phyloP scores from a whole-genome alignment of 176 grass and related monocot species.

The Aegilops longissima region DNA sequence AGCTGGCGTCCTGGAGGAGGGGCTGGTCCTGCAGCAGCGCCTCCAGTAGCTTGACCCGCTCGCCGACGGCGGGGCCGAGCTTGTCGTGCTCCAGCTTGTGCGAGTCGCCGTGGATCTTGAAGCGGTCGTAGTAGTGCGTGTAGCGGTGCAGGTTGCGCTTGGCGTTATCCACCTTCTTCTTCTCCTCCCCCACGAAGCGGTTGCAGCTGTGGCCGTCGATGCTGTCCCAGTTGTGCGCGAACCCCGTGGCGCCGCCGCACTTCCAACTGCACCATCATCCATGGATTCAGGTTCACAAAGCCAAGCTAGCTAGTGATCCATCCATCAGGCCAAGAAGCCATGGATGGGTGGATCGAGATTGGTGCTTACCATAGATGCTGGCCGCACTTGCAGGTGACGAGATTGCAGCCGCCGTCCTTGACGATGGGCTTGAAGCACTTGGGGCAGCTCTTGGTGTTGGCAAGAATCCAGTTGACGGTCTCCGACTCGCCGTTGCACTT shows the following conservation, averaged over 20 bases:
- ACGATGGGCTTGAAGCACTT: conserved; percentile 54
- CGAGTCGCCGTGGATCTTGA: conserved; percentile 27
- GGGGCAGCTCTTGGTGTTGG: conserved; percentile 63
- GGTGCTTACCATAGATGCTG: conserved; percentile 38
- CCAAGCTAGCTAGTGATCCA: not conserved
- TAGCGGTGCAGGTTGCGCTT: conserved; percentile 18
- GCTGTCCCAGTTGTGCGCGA: not conserved
- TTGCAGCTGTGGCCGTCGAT: conserved; percentile 47
- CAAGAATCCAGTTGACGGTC: conserved; percentile 32
- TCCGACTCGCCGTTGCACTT: conserved; percentile 22
- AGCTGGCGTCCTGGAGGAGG: not conserved
- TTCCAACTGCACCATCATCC: conserved; percentile 34
- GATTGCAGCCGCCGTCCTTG: conserved; percentile 44
- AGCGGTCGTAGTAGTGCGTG: conserved; percentile 46
- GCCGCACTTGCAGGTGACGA: conserved; percentile 30
- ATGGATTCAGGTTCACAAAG: not conserved
- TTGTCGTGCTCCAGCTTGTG: conserved; percentile 16
- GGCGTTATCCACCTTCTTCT: conserved; percentile 30
- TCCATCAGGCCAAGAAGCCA: too few relatives aligned
- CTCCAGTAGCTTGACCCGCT: not conserved
- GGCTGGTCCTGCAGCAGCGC: too few relatives aligned
- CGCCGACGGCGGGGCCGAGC: conserved; percentile 2
- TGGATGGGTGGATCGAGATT: too few relatives aligned
- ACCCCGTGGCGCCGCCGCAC: conserved; percentile 38
- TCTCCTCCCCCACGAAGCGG: conserved; percentile 11